A percentile compares a stretch with the other conserved stretches of the same genome.
Conservation (phyloP, 1,284 basidiomycete genomes). For the Wolfiporia cocos region DNA sequence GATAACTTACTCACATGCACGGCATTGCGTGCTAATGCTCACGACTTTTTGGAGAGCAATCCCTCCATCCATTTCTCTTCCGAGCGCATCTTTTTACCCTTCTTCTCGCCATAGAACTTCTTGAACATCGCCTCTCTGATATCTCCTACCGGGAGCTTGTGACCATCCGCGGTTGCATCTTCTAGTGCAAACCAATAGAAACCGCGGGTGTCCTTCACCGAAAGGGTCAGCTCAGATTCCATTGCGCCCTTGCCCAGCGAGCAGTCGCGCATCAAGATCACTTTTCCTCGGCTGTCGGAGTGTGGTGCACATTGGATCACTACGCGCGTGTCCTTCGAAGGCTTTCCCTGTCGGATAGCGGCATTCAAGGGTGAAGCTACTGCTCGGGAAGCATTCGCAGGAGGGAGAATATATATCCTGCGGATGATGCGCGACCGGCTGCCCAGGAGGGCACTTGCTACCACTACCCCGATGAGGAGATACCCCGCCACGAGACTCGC, state of each 20-base stretch:
- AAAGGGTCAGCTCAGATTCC: constrained; percentile 6
- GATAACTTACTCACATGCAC: no score
- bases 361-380: not conserved
- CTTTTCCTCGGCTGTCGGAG: constrained; percentile 25
- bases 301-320: constrained; percentile 36
- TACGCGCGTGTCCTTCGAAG: constrained; percentile 15
- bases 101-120: constrained; percentile 6
- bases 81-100: constrained; percentile 2
- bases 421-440: constrained; percentile 31
- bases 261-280: constrained; percentile 29
- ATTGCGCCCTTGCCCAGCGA: constrained; percentile 29
- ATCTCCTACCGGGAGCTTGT: constrained; percentile 1
- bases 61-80: constrained; percentile 7
- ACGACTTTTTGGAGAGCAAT: no score
- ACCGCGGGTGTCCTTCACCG: not conserved
- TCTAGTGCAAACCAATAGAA: constrained; percentile 1
- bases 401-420: constrained; percentile 29
- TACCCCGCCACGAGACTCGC: constrained; percentile 26
- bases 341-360: constrained; percentile 6
- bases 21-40: no score
- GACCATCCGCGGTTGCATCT: constrained; percentile 1
- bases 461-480: constrained; percentile 26
- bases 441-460: constrained; percentile 28
- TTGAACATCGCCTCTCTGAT: constrained; percentile 3
- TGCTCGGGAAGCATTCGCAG: constrained; percentile 2